phyloP scores from a whole-genome alignment of 345 rosid genomes.

The Euphorbia tirucalli region DNA sequence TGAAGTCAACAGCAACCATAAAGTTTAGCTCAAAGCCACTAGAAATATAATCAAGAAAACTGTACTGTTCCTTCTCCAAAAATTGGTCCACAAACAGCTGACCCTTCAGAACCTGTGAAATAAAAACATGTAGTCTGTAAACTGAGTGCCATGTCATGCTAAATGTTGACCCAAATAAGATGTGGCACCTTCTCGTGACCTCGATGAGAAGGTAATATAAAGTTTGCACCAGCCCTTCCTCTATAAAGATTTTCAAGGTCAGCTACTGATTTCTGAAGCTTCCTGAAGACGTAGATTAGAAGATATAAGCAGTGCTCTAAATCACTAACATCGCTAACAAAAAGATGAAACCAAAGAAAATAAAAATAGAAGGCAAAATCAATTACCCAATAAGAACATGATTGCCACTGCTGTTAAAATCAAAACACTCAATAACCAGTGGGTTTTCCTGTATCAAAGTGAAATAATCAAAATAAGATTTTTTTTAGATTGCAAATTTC shows the following conservation, averaged over 20 bases:
- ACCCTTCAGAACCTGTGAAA: constrained; percentile 58
- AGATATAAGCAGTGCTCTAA: constrained; percentile 1
- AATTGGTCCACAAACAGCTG: constrained; percentile 69
- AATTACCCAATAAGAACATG: constrained; percentile 70
- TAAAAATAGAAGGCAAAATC: constrained; percentile 5
- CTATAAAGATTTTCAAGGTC: constrained; percentile 60
- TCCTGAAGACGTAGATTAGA: constrained; percentile 36
- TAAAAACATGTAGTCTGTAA: constrained; percentile 3
- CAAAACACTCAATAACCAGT: constrained; percentile 74
- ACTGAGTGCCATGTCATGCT: constrained; percentile 2
- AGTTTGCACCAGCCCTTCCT: constrained; percentile 48
- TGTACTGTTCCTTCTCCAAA: constrained; percentile 60
- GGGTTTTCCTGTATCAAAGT: constrained; percentile 58
- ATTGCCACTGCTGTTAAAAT: constrained; percentile 70
- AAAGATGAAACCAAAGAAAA: neutral
- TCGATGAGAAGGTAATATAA: constrained; percentile 35
- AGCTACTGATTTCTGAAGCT: constrained; percentile 62
- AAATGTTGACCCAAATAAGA: neutral
- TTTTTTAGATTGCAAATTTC: neutral
- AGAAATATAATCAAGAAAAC: constrained; percentile 82
- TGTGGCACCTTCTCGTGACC: constrained; percentile 60
- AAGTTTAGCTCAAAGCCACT: constrained; percentile 81
- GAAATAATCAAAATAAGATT: neutral
- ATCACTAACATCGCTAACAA: constrained; percentile 8
- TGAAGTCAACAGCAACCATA: constrained; percentile 94